phyloP scores from a whole-genome alignment of 2,329 filamentous ascomycete species.

The Fusarium sororula region DNA sequence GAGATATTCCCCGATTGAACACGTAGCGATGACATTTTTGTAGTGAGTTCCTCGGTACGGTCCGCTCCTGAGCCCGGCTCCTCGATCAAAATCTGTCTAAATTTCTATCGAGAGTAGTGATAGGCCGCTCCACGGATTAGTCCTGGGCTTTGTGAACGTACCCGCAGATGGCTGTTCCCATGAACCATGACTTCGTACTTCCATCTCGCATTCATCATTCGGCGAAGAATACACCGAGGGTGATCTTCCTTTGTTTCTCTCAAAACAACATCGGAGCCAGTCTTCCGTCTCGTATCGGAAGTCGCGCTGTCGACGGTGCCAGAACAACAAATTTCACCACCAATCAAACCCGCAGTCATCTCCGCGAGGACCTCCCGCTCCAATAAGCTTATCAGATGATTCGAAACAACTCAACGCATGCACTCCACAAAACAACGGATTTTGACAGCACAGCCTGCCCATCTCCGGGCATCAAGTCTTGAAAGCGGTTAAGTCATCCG shows the following conservation, averaged over 20 bases:
- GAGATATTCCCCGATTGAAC: neutral
- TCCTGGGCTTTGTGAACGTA: neutral
- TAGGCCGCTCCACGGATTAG: no score
- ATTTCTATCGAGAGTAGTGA: no score
- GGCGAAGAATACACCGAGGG: fast-evolving
- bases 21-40: fast-evolving
- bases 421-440: neutral
- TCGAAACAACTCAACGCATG: neutral
- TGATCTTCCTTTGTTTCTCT: neutral
- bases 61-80: neutral
- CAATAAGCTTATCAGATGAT: neutral
- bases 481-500: neutral
- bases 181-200: no score
- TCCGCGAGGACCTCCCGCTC: neutral
- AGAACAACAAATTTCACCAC: neutral
- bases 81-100: no score
- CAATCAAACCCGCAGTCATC: neutral
- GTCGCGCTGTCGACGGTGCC: neutral
- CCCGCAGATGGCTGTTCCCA: no score
- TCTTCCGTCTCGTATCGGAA: neutral
- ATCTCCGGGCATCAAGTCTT: neutral
- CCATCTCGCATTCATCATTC: no score
- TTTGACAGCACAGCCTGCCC: neutral
- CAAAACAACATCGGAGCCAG: no score
- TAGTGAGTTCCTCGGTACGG: neutral